Conservation (phyloP, 148 eudicot species). For the Rhododendron ovatum region DNA sequence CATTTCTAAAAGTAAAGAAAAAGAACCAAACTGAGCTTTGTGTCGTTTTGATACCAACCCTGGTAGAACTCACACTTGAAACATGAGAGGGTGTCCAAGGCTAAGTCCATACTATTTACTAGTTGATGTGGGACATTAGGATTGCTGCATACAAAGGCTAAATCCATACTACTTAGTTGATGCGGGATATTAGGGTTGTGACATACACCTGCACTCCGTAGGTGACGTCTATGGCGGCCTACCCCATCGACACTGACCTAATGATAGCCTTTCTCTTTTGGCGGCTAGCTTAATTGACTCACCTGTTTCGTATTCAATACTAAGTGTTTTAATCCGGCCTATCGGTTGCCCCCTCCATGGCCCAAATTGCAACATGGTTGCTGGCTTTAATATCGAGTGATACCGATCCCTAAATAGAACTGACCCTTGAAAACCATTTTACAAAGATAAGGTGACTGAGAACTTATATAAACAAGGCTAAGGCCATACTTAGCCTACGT, state of each 20-base stretch:
- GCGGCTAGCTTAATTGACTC: not conserved
- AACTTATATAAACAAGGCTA: not conserved
- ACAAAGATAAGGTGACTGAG: not conserved
- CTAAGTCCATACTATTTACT: not conserved
- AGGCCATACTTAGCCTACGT: not conserved
- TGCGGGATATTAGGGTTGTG: not conserved
- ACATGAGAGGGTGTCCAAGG: not conserved
- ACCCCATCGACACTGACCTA: not conserved
- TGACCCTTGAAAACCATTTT: not conserved
- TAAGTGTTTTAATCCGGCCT: not conserved
- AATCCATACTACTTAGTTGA: not conserved
- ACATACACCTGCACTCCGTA: not conserved
- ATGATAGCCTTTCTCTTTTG: not conserved
- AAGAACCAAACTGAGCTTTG: not conserved
- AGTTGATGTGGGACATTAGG: not conserved
- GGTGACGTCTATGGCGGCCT: not conserved
- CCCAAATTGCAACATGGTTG: not conserved
- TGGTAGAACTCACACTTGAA: not conserved
- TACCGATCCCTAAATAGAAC: not conserved
- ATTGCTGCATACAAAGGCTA: not conserved
- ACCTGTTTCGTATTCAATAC: not conserved
- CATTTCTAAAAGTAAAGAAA: not conserved
- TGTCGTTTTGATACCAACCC: not conserved
- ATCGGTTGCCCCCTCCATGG: not conserved
- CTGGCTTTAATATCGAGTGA: not conserved